These are phyloP conservation scores for Epichloe sylvatica DNA, from an alignment of 2,329 filamentous ascomycete species.

Conservation along the genomic window DNA sequence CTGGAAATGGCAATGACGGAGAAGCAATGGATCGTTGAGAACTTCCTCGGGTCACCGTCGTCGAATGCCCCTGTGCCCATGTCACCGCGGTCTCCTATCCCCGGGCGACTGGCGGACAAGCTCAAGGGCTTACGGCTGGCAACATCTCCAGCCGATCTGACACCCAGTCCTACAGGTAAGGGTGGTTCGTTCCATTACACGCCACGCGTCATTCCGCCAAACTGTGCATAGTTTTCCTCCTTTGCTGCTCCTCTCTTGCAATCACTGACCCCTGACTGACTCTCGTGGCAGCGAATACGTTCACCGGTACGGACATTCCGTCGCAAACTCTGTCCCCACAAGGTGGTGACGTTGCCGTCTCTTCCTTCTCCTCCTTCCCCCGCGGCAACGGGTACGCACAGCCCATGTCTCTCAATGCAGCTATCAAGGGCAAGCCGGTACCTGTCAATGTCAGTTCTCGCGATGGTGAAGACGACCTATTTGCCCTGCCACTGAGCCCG, in stretches of 20 bases:
- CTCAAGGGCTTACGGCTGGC: slow-evolving; percentile 65
- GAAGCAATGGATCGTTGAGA: slow-evolving; percentile 70
- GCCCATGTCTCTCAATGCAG: slow-evolving; percentile 22
- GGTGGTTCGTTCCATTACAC: neutral
- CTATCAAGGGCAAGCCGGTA: slow-evolving; percentile 12
- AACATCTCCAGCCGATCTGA: slow-evolving; percentile 54
- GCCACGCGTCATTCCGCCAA: too few species aligned
- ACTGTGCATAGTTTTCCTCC: neutral
- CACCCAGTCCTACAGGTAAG: slow-evolving; percentile 38
- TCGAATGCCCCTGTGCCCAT: slow-evolving; percentile 15
- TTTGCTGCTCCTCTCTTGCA: neutral
- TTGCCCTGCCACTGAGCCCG: slow-evolving; percentile 76
- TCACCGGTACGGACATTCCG: slow-evolving; percentile 20
- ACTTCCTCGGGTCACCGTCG: slow-evolving; percentile 39
- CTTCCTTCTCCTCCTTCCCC: slow-evolving; percentile 21
- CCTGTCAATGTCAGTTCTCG: slow-evolving; percentile 10
- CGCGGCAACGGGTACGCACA: slow-evolving; percentile 9
- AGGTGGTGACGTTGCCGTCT: slow-evolving; percentile 21
- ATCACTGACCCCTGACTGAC: neutral
- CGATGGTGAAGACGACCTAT: slow-evolving; percentile 58
- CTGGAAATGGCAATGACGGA: slow-evolving; percentile 74
- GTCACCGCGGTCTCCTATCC: slow-evolving; percentile 50
- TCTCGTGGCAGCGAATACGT: slow-evolving; percentile 19
- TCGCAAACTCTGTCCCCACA: slow-evolving; percentile 19
- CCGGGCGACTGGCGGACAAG: slow-evolving; percentile 61